Conservation (phyloP, 352 stramenopile species). For the Pythium dissimile region DNA sequence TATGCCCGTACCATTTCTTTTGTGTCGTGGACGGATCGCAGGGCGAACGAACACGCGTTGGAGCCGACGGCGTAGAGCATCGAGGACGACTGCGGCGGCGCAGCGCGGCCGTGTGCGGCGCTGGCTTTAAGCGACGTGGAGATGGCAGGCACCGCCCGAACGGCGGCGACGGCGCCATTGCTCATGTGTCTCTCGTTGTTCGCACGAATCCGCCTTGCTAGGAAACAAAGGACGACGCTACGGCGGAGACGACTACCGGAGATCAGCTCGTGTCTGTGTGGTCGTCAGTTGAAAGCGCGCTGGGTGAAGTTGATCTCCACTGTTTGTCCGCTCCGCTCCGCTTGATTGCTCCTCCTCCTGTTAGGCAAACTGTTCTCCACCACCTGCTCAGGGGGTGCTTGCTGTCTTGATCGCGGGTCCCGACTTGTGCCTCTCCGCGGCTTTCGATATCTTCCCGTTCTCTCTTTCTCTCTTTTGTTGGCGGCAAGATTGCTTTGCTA, state of each 20-base stretch:
- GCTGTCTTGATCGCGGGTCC: neutral
- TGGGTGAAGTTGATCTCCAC: neutral
- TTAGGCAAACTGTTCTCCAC: neutral
- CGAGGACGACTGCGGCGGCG: constrained; percentile 3
- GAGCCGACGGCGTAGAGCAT: constrained; percentile 30
- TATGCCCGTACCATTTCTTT: constrained; percentile 55
- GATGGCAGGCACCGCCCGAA: constrained; percentile 10
- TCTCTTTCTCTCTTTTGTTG: too few relatives aligned
- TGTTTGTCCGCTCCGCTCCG: too few relatives aligned
- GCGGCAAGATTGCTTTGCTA: too few relatives aligned
- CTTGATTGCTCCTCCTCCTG: neutral
- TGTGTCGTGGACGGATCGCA: constrained; percentile 62
- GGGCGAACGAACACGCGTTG: constrained; percentile 52
- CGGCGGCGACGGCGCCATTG: constrained; percentile 15
- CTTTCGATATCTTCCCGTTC: constrained; percentile 12
- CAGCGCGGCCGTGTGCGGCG: neutral
- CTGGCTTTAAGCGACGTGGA: constrained; percentile 1
- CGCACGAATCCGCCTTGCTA: neutral
- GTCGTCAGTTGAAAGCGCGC: too few relatives aligned
- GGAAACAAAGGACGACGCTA: neutral
- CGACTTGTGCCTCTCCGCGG: neutral
- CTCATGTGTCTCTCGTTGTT: constrained; percentile 10
- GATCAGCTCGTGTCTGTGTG: too few relatives aligned
- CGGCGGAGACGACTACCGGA: constrained; percentile 2
- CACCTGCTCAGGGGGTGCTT: neutral